Evolutionary conservation across 1,139 yeast species (phyloP), one percentile per base, ranked within the genome.

Genomic region (Suhomyces ambrosiae): DNA sequence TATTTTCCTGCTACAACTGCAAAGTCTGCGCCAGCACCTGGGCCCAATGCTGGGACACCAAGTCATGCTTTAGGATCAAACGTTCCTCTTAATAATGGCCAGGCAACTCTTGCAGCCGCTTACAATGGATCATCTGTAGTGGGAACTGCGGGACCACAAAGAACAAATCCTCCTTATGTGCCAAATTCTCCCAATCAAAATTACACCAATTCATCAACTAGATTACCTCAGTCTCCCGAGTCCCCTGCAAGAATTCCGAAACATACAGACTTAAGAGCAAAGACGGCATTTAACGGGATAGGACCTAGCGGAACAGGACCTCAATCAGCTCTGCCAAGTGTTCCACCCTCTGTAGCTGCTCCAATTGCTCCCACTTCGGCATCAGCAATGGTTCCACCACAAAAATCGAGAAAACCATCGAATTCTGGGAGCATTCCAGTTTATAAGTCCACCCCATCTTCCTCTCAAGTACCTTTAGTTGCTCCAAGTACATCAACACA

Each of bases 221-320:
- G 21, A 5, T 23, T 10, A 4, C 13, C 27, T 4, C 32, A 15
- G 8, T 25, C 40, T 6, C 43, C 34, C 11, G 46, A 42, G 13
- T 40, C 46, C 12, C 42, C 46, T 3, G 27, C 34, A 7, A 23
- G 34, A 23, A 11, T 31, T 10, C 40, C 41, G 2, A 26, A 32
- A 9, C 30, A 42, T 12, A 33, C 40, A 4, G 40, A 40, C 15
- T 31, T 41, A 15, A 21, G 47, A 12, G 21, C 39, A 10, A 41
- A 39, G 5, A 44, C 47, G 7, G 44, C 45, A 7, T 42, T 42
- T 26, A 33, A 22, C 21, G 26, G 14, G 11, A 27, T 33, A 10
- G 13, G 16, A 5, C 10, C 31, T 9, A 25, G 30, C 11, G 27
- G 19, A 4, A 16, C 32, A 11, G 23, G 23, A 4, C 14, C 33